Evolutionary conservation across 768 basidiomycete species (phyloP), one percentile per base, ranked within the genome.

Genomic region (Arthromyces matolae): DNA sequence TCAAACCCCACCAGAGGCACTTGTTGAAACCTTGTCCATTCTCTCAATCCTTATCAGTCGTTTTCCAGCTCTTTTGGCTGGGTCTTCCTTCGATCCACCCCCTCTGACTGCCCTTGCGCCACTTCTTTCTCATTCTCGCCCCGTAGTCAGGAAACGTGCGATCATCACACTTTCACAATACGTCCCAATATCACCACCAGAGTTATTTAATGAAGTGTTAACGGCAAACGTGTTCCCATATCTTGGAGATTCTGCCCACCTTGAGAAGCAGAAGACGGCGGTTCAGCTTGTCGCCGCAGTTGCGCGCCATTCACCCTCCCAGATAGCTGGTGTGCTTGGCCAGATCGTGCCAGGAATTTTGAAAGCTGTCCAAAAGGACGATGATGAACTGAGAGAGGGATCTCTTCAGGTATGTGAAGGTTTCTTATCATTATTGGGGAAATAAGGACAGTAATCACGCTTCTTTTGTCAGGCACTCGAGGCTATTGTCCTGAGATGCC

Each of bases 101-200:
- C 84, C 91, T 25, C 68, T 93, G 4, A 62, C 69, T 5, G 81
- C 85, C 16, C 77, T 88, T 45, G 85, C 80, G 1, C 89, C 81
- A 29, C 76, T 89, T 24, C 78, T 91, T 37, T 76, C 73, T n/a
- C 89, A 87, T 67, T 60, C 76, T 7, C 84, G 93, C 4, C 80
- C 88, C 8, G 91, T 92, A 0, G 89, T 98, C 44, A 83, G 94
- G 42, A 98, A 98, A 71, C 86, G 93, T 42, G 89, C 92, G 2
- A 93, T 97, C 49, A 72, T 83, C 29, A 90, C 93, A 0, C 65
- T 93, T 33, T 87, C 91, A 0, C 89, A 92, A 55, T 88, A 93
- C 62, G 76, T 93, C 31, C 87, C 84, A 13, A 80, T 81, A 34
- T 84, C 86, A 8, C 80, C 79, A 32, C 72, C 81, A 4, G 70